Percentiles rank a stretch among this genome's conserved stretches.
Conservation (phyloP, 108 stramenopile species). For the Phaeodactylum tricornutum region DNA sequence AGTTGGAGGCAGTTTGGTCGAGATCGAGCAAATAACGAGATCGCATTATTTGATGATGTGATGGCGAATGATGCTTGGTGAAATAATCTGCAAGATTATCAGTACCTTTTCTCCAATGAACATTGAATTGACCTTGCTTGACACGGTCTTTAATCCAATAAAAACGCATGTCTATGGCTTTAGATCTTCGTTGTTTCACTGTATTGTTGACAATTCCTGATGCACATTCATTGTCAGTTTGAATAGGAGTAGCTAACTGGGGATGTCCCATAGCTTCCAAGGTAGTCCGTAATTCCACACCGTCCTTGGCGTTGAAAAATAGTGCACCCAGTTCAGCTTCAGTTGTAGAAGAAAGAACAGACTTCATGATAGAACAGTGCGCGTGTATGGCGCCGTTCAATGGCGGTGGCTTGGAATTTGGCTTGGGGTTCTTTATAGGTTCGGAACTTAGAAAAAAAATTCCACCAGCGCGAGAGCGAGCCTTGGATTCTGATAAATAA, state of each 20-base stretch:
- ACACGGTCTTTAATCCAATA: slow-evolving; percentile 6
- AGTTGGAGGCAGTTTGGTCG: too few species aligned
- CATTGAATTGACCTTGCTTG: slow-evolving; percentile 2
- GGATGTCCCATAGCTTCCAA: slow-evolving; percentile 27
- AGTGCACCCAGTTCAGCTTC: slow-evolving; percentile 16
- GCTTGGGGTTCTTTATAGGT: neutral
- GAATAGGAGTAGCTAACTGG: slow-evolving; percentile 32
- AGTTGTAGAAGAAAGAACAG: neutral
- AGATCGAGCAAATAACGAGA: too few species aligned
- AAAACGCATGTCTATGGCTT: slow-evolving; percentile 11
- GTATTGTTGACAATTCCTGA: slow-evolving; percentile 25
- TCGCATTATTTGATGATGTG: too few species aligned
- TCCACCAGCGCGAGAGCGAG: slow-evolving; percentile 27
- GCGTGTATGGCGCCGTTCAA: slow-evolving; percentile 22
- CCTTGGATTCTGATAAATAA: slow-evolving; percentile 23
- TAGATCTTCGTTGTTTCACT: slow-evolving; percentile 33
- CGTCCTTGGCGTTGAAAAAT: slow-evolving; percentile 26
- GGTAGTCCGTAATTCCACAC: slow-evolving; percentile 3
- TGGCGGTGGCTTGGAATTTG: slow-evolving; percentile 4
- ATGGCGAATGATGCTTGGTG: too few species aligned
- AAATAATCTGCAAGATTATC: too few species aligned
- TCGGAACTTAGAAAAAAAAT: slow-evolving; percentile 10
- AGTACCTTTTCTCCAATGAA: too few species aligned
- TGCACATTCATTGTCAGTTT: slow-evolving; percentile 34
- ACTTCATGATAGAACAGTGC: slow-evolving; percentile 13